Percentiles rank a stretch among this genome's conserved stretches.
These are phyloP conservation scores for Phaeophleospora eucalypticola DNA, from an alignment of 2,329 filamentous ascomycete species.

Conservation along the genomic window DNA sequence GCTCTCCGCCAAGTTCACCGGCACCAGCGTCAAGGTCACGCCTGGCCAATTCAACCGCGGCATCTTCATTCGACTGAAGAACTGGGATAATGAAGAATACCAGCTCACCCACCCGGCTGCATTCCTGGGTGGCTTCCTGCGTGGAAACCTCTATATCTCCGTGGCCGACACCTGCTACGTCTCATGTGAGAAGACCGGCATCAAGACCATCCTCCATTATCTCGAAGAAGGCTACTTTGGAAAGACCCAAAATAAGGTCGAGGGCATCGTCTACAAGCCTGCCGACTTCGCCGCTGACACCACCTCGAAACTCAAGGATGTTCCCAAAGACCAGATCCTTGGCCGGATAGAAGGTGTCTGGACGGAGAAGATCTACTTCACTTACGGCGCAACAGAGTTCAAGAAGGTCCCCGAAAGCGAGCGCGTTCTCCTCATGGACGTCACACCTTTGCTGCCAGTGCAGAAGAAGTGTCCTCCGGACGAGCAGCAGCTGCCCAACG, in stretches of 20 bases:
- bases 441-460: conserved; percentile 74
- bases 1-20: conserved; percentile 95
- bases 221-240: conserved; percentile 93
- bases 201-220: conserved; percentile 91
- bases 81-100: conserved; percentile 81
- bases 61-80: conserved; percentile 85
- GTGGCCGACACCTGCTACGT: conserved; percentile 88
- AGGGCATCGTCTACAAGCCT: conserved; percentile 77
- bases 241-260: conserved; percentile 83
- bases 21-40: conserved; percentile 85
- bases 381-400: conserved; percentile 44
- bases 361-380: conserved; percentile 68
- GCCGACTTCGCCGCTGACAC: conserved; percentile 85
- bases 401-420: conserved; percentile 48
- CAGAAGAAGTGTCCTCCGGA: conserved; percentile 74
- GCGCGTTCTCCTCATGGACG: conserved; percentile 75
- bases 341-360: conserved; percentile 80
- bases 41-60: conserved; percentile 92
- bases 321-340: conserved; percentile 78
- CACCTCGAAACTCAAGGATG: conserved; percentile 75
- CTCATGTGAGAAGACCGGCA: conserved; percentile 80
- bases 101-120: conserved; percentile 93
- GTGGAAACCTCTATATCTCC: conserved; percentile 82
- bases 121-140: conserved; percentile 79
- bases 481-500: conserved; percentile 78